Conservation (phyloP, 805 yeast species). For the Barnettozyma sp. region DNA sequence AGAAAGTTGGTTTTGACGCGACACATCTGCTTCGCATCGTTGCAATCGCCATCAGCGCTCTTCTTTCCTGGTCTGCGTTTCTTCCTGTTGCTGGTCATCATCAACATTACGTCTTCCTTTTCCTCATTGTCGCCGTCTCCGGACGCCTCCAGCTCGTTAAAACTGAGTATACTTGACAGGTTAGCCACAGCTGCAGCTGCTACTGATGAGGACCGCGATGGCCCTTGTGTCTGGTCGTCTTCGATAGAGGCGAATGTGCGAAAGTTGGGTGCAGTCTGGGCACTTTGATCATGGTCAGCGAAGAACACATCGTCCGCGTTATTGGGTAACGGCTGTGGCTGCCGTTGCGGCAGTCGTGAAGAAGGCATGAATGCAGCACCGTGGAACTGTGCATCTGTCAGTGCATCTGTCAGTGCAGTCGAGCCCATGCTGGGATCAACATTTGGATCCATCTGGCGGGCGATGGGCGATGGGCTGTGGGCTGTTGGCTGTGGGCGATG, state of each 20-base stretch:
- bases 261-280: slow-evolving; percentile 6
- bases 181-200: slow-evolving; percentile 23
- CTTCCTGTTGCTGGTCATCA: too few species aligned
- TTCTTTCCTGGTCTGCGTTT: too few species aligned
- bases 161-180: slow-evolving; percentile 22
- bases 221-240: slow-evolving; percentile 4
- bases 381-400: slow-evolving; percentile 21
- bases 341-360: too few species aligned
- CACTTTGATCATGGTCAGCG: slow-evolving; percentile 5
- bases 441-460: slow-evolving; percentile 19
- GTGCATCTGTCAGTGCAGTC: too few species aligned
- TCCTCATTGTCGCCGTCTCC: too few species aligned
- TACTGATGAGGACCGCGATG: slow-evolving; percentile 3
- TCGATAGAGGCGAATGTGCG: slow-evolving; percentile 6
- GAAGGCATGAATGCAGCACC: too few species aligned
- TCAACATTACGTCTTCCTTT: too few species aligned
- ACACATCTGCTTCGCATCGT: slow-evolving; percentile 3
- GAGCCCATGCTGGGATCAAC: slow-evolving; percentile 20
- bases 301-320: slow-evolving; percentile 1
- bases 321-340: too few species aligned
- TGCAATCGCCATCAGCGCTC: slow-evolving; percentile 2
- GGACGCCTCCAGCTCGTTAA: slow-evolving; percentile 11
- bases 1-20: slow-evolving; percentile 2
- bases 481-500: too few species aligned
- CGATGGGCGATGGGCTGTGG: too few species aligned